These are phyloP conservation scores for Gryganskiella cystojenkinii DNA, from an alignment of 192 early-diverging fungal species.

Conservation along the genomic window DNA sequence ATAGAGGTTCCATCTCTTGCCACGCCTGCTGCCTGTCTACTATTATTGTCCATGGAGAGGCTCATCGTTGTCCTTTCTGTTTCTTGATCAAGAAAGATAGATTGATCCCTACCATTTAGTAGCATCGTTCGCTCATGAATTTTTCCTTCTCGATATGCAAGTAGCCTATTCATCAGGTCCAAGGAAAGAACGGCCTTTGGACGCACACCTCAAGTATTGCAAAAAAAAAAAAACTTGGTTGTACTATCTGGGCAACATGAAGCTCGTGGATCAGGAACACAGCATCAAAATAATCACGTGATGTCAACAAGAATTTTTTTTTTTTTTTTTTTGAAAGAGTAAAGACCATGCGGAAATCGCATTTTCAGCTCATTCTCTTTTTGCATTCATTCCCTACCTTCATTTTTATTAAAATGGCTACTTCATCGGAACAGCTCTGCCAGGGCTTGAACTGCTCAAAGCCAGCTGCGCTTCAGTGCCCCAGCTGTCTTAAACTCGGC, in stretches of 20 bases:
- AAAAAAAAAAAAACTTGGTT: not conserved
- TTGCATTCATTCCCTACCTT: not conserved
- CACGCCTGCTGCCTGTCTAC: too few relatives aligned
- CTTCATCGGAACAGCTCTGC: slow-evolving; percentile 42
- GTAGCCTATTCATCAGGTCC: too few relatives aligned
- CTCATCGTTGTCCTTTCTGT: too few relatives aligned
- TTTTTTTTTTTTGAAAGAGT: slow-evolving; percentile 10
- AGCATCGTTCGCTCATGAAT: too few relatives aligned
- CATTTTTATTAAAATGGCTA: slow-evolving; percentile 3
- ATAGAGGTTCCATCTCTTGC: too few relatives aligned
- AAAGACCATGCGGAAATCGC: not conserved
- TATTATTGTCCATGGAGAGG: too few relatives aligned
- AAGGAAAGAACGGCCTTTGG: too few relatives aligned
- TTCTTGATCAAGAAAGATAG: too few relatives aligned
- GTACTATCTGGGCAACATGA: not conserved
- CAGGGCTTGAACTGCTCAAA: slow-evolving; percentile 68
- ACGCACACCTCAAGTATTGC: not conserved
- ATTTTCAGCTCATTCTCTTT: not conserved
- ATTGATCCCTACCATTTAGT: too few relatives aligned
- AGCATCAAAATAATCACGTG: too few relatives aligned
- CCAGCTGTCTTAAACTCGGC: slow-evolving; percentile 79
- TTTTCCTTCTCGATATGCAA: too few relatives aligned
- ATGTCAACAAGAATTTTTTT: not conserved
- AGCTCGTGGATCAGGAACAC: not conserved
- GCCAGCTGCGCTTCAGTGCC: slow-evolving; percentile 78